Evolutionary conservation across 352 stramenopile species (phyloP).

Genomic region (Pythium oligandrum): DNA sequence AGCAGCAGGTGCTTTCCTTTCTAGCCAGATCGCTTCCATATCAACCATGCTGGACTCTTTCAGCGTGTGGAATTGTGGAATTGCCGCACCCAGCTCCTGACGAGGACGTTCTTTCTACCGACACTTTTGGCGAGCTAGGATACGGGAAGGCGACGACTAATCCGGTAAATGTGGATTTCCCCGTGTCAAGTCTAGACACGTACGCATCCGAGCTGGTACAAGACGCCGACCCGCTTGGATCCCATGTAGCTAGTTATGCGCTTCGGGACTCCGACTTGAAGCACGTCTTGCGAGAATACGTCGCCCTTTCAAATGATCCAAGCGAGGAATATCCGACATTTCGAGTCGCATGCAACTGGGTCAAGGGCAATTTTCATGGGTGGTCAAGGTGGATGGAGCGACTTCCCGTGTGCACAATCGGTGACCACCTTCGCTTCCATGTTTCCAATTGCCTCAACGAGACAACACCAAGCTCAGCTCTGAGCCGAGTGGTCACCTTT

Average conservation of each 20-base stretch:
- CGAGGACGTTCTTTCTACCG: constrained; percentile 18
- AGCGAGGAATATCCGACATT: constrained; percentile 10
- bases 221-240: constrained; percentile 5
- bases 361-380: too few relatives aligned
- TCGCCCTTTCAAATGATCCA: not conserved
- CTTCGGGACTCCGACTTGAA: not conserved
- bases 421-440: too few relatives aligned
- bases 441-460: too few relatives aligned
- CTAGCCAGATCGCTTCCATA: constrained; percentile 39
- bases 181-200: constrained; percentile 27
- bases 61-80: constrained; percentile 26
- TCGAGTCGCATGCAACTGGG: constrained; percentile 29
- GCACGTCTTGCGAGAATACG: not conserved
- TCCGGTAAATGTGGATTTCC: constrained; percentile 36
- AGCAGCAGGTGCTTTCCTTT: constrained; percentile 33
- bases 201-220: constrained; percentile 16
- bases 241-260: not conserved
- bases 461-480: too few relatives aligned
- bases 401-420: too few relatives aligned
- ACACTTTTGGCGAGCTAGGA: constrained; percentile 39
- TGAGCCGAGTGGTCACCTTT: too few relatives aligned
- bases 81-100: constrained; percentile 27
- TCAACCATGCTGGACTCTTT: constrained; percentile 18
- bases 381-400: too few relatives aligned
- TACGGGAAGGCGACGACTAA: constrained; percentile 38